Base-by-base conservation (phyloP, 805 yeast species). In the Naumovozyma castellii region DNA sequence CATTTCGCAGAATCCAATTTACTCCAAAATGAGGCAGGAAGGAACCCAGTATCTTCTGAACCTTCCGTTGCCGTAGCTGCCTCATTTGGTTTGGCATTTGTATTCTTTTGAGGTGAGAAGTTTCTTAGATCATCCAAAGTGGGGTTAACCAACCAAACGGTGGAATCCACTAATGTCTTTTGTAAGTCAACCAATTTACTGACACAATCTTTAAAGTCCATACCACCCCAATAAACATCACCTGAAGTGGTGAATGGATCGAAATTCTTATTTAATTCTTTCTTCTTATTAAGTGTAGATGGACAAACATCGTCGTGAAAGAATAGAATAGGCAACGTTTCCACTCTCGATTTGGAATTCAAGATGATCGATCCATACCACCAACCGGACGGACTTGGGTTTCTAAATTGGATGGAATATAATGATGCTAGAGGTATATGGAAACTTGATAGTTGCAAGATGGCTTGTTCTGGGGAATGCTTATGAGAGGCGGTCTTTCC, bases 281-380 rank as follows among this genome's bases (percentile, higher is more conserved):
- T 71, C 46, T 78, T 81, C 46, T 75, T 80, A 44, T 71, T 62
- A 37, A 72, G 64, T 0, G 95, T 85, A 32, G 90, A 81, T 5
- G 84, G 80, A 27, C 81, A 75, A 50, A 84, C 88, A 40, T 84
- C 82, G 55, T 92, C 98, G 61, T 92, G 98, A 66, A 92, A 88
- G 59, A 88, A 92, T 32, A 92, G 53, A 3, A 87, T 80, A 0
- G 97, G 97, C 14, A 86, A 62, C 34, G 78, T 75, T 40, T 76
- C 81, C 6, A 76, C 76, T 17, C 40, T 65, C 14, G 46, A 47
- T 47, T 74, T 73, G 1, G 90, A 75, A 59, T 85, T 80, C 20
- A 92, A 60, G 2, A 86, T 66, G 13, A 90, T 65, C 0, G 95
- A 84, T 0, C 99, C 99, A 62, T 74, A 76, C 96, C 97, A 90